A percentile compares a stretch with the other conserved stretches of the same genome.
Conservation (phyloP, 2,329 filamentous ascomycete genomes). For the Alternaria triticimaculans region DNA sequence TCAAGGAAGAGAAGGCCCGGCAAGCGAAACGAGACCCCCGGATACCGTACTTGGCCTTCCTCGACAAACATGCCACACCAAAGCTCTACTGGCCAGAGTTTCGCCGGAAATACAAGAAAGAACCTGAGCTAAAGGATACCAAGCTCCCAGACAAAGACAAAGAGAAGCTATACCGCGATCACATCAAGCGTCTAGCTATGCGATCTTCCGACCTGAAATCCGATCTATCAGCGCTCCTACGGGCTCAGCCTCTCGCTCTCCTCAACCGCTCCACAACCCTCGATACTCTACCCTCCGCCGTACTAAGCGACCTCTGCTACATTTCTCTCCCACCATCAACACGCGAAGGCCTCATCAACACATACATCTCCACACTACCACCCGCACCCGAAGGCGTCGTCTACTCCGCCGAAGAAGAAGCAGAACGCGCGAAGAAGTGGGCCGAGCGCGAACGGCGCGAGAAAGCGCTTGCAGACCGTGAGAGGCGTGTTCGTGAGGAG, state of each 20-base stretch:
- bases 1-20: conserved; percentile 74
- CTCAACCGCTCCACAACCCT: conserved; percentile 67
- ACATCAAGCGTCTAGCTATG: conserved; percentile 70
- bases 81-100: conserved; percentile 99
- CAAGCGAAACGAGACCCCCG: conserved; percentile 83
- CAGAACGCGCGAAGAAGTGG: conserved; percentile 52
- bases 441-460: conserved; percentile 60
- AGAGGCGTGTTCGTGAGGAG: conserved; percentile 67
- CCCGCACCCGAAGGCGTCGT: conserved; percentile 59
- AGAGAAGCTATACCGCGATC: conserved; percentile 80
- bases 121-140: conserved; percentile 78
- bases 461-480: conserved; percentile 70
- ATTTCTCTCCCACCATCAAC: conserved; percentile 68
- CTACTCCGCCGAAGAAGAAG: conserved; percentile 58
- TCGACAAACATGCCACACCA: conserved; percentile 81
- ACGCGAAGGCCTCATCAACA: conserved; percentile 70
- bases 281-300: conserved; percentile 64
- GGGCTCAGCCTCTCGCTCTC: conserved; percentile 62
- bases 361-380: conserved; percentile 69
- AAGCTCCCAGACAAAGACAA: conserved; percentile 68
- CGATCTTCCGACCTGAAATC: conserved; percentile 70
- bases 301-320: conserved; percentile 73
- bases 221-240: conserved; percentile 71
- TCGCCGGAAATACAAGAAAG: conserved; percentile 85
- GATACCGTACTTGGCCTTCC: conserved; percentile 80